Percentiles rank a stretch among this genome's conserved stretches.
phyloP scores from a whole-genome alignment of 148 eudicot species.

The Limonium bicolor region DNA sequence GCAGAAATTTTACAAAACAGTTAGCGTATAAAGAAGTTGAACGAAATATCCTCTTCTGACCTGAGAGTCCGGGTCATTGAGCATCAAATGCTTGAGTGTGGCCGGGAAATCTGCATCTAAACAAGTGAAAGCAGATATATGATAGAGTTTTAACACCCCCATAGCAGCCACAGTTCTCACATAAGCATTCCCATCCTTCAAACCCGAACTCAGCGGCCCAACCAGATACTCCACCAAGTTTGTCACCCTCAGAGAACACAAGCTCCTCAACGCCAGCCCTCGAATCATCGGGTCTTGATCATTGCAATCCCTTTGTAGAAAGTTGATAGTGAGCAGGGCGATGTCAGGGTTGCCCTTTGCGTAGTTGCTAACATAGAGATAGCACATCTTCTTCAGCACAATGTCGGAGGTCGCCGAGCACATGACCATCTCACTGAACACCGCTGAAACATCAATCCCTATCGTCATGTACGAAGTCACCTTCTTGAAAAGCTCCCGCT shows the following conservation, averaged over 20 bases:
- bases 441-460: slow-evolving; percentile 84
- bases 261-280: slow-evolving; percentile 91
- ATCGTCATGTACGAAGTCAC: slow-evolving; percentile 97
- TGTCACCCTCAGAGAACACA: slow-evolving; percentile 75
- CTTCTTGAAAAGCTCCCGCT: slow-evolving; percentile 88
- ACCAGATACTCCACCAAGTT: slow-evolving; percentile 95
- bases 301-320: slow-evolving; percentile 90
- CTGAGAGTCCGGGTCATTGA: slow-evolving; percentile 84
- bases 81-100: slow-evolving; percentile 82
- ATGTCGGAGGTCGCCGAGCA: slow-evolving; percentile 96
- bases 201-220: slow-evolving; percentile 74
- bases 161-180: slow-evolving; percentile 79
- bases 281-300: slow-evolving; percentile 98
- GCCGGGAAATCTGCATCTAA: slow-evolving; percentile 74
- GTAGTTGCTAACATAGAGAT: slow-evolving; percentile 87
- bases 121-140: slow-evolving; percentile 79
- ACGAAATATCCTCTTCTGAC: too few species aligned
- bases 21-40: too few species aligned
- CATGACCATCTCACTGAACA: slow-evolving; percentile 99
- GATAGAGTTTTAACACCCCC: slow-evolving; percentile 90
- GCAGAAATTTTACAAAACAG: too few species aligned
- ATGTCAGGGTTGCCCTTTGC: slow-evolving; percentile 90
- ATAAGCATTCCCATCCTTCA: slow-evolving; percentile 83
- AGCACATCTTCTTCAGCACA: slow-evolving; percentile 96
- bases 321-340: slow-evolving; percentile 85